Conservation (phyloP, 495 filamentous ascomycete species). For the Lepidopterella palustris region DNA sequence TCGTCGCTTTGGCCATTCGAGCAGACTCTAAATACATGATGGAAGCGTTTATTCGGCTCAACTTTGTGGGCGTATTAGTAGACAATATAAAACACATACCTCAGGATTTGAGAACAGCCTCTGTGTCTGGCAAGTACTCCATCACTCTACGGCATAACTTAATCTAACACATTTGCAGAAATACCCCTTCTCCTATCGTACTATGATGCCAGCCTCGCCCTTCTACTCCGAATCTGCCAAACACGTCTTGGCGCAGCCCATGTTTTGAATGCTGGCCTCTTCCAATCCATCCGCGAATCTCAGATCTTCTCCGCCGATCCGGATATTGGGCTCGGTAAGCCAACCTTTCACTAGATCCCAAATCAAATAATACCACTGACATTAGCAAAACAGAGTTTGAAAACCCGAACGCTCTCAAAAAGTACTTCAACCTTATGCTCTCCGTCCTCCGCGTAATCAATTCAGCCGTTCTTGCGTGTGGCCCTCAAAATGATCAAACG, state of each 20-base stretch:
- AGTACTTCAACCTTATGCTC: slow-evolving; percentile 77
- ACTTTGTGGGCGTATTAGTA: slow-evolving; percentile 83
- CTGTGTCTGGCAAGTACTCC: slow-evolving; percentile 43
- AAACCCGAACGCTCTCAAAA: slow-evolving; percentile 61
- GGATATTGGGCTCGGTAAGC: slow-evolving; percentile 75
- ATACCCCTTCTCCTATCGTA: slow-evolving; percentile 41
- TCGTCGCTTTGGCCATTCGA: slow-evolving; percentile 58
- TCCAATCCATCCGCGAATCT: slow-evolving; percentile 70
- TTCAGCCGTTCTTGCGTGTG: slow-evolving; percentile 67
- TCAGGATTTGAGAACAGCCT: slow-evolving; percentile 51
- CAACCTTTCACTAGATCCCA: slow-evolving; percentile 12
- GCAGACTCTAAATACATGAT: slow-evolving; percentile 64
- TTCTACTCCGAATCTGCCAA: slow-evolving; percentile 79
- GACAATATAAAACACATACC: slow-evolving; percentile 72
- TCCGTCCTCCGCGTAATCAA: slow-evolving; percentile 77
- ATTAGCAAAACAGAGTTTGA: slow-evolving; percentile 50
- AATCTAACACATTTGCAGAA: slow-evolving; percentile 23
- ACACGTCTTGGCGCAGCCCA: slow-evolving; percentile 71
- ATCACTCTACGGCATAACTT: background rate
- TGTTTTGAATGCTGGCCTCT: slow-evolving; percentile 82
- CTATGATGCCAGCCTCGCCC: slow-evolving; percentile 67
- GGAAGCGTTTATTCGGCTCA: slow-evolving; percentile 71
- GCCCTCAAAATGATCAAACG: slow-evolving; percentile 70
- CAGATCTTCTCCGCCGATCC: slow-evolving; percentile 84
- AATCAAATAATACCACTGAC: slow-evolving; percentile 11